Conservation (phyloP, 306 rosid genomes). For the Clitoria ternatea region DNA sequence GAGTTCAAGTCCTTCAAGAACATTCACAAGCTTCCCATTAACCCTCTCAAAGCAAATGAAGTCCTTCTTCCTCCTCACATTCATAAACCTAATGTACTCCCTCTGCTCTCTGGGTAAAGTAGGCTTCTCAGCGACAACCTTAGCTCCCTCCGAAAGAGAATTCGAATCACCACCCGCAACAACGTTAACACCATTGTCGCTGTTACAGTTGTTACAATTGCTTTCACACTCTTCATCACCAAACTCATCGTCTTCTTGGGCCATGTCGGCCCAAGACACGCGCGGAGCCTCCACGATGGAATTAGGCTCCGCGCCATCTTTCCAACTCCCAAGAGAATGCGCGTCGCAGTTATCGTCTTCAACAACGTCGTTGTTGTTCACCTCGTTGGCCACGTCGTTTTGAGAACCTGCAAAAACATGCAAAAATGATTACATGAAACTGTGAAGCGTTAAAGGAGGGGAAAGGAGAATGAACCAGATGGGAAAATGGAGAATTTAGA, state of each 20-base stretch:
- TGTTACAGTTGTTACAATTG: background rate
- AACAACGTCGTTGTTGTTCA: background rate
- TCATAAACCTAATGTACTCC: constrained; percentile 66
- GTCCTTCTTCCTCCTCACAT: constrained; percentile 58
- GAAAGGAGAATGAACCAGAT: background rate
- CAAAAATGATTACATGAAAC: background rate
- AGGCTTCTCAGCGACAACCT: constrained; percentile 50
- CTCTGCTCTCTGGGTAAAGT: constrained; percentile 72
- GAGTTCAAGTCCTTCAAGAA: constrained; percentile 88
- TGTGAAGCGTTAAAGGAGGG: background rate
- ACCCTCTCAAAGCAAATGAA: constrained; percentile 70
- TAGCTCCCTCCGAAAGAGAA: constrained; percentile 24
- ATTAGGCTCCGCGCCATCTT: constrained; percentile 39
- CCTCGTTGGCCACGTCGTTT: background rate
- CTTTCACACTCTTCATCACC: constrained; percentile 43
- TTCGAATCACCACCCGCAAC: constrained; percentile 19
- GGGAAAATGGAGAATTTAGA: background rate
- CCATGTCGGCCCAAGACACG: constrained; percentile 99
- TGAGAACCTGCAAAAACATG: background rate
- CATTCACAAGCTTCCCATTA: constrained; percentile 60
- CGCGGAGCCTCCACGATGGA: constrained; percentile 29
- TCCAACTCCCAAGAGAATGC: constrained; percentile 60
- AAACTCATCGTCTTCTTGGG: constrained; percentile 86
- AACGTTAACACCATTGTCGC: background rate
- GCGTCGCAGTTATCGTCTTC: constrained; percentile 40